Evolutionary conservation across 2,329 filamentous ascomycete genomes (phyloP), one percentile per base, ranked within the genome.

Genomic region (Myriosclerotinia duriaeana): DNA sequence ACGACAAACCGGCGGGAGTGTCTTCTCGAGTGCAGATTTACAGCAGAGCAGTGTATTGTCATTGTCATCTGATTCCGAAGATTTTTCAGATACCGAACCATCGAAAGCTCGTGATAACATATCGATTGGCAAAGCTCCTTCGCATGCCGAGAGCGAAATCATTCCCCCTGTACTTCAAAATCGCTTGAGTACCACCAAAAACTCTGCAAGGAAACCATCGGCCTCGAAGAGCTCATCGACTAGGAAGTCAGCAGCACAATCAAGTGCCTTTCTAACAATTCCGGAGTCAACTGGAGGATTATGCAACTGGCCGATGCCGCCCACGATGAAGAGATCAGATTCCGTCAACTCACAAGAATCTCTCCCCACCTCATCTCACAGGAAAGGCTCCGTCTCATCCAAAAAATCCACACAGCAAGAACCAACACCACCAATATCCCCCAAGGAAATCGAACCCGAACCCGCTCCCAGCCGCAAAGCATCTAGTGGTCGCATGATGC

Each of bases 401-500:
- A 65, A 55, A 56, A 42, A 65, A 36, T 59, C 68, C 17, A 69
- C 68, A 30, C 65, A 66, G 8, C 70, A 70, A 50, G 69, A 73
- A 26, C 73, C 75, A 12, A 75, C 72, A 14, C 75, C 73, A 38
- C 75, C 75, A 26, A 54, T 72, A 8, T 76, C 74, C 26, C 75
- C 75, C 26, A 69, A 65, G 38, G 48, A 36, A 54, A 36, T 20
- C n/a, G 72, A 73, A n/a, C 55, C 70, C 30, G 70, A 74, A 58
- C 68, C 71, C 34, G 52, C 53, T 46, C 64, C 65, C 12, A 67
- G 68, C 26, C 54, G 48, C 22, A 63, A 70, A 17, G 64, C 71
- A 46, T 59, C 65, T 1, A 73, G 66, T 42, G 71, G 71, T 58
- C 71, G 75, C 3, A 74, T 83, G 26, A 83, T 85, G 75, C 79